phyloP scores from a whole-genome alignment of 2,329 filamentous ascomycete genomes.

The Clonostachys chloroleuca region DNA sequence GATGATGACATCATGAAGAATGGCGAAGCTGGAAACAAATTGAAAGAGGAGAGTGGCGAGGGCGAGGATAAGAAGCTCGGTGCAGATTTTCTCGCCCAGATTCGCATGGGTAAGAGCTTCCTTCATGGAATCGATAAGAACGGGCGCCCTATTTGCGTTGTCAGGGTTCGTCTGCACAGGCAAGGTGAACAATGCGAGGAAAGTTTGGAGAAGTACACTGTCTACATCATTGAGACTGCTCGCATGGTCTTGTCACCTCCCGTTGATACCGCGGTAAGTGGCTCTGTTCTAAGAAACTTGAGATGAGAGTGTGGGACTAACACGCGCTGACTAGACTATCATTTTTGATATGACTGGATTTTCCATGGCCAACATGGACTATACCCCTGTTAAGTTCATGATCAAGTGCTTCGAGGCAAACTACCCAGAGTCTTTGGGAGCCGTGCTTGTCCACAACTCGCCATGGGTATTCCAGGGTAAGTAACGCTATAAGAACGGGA shows the following conservation, averaged over 20 bases:
- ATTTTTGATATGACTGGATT: constrained; percentile 97
- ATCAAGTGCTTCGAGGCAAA: constrained; percentile 99
- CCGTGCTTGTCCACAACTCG: constrained; percentile 89
- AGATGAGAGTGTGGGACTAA: constrained; percentile 4
- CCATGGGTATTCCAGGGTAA: constrained; percentile 94
- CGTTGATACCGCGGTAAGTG: constrained; percentile 84
- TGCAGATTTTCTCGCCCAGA: constrained; percentile 76
- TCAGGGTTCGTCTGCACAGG: constrained; percentile 77
- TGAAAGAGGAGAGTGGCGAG: constrained; percentile 52
- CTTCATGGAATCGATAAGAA: constrained; percentile 82
- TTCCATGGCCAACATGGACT: constrained; percentile 96
- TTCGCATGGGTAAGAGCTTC: constrained; percentile 89
- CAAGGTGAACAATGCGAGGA: constrained; percentile 78
- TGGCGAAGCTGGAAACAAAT: constrained; percentile 65
- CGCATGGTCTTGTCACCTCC: constrained; percentile 75
- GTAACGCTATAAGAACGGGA: constrained; percentile 15
- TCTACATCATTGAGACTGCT: constrained; percentile 93
- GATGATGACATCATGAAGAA: constrained; percentile 81
- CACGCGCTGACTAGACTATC: constrained; percentile 58
- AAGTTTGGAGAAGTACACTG: constrained; percentile 82
- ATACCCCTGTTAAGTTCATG: constrained; percentile 96
- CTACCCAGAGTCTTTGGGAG: constrained; percentile 88
- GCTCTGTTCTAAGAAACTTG: neutral
- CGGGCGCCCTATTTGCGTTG: constrained; percentile 81
- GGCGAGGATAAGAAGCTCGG: constrained; percentile 59